Conservation (phyloP, 2,329 filamentous ascomycete genomes). For the Ceratocystis destructans region DNA sequence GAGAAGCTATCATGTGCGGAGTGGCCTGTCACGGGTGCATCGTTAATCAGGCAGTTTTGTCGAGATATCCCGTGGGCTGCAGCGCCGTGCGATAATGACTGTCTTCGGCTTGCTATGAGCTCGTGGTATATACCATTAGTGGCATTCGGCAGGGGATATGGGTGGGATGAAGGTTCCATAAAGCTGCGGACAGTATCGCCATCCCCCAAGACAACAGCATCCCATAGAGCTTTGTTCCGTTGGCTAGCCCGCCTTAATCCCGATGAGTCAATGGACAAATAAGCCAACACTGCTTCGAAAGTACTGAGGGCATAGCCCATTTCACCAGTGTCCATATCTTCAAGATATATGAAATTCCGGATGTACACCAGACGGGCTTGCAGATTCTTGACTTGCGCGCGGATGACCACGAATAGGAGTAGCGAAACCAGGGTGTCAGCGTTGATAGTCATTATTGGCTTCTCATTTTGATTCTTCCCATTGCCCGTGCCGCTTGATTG, state of each 20-base stretch:
- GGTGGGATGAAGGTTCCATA: constrained; percentile 46
- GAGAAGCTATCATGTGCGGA: constrained; percentile 31
- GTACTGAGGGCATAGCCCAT: constrained; percentile 93
- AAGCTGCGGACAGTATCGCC: constrained; percentile 61
- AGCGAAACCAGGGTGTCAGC: constrained; percentile 89
- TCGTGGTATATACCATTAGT: constrained; percentile 13
- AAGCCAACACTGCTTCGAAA: constrained; percentile 83
- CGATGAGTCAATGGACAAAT: constrained; percentile 69
- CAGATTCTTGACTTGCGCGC: constrained; percentile 73
- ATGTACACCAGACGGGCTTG: constrained; percentile 88
- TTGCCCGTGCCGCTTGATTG: constrained; percentile 28
- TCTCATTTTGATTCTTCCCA: constrained; percentile 28
- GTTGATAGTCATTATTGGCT: constrained; percentile 49
- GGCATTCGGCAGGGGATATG: not conserved
- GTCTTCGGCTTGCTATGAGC: constrained; percentile 10
- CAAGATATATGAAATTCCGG: constrained; percentile 93
- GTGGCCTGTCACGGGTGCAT: constrained; percentile 28
- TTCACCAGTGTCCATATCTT: constrained; percentile 92
- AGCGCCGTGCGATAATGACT: constrained; percentile 2
- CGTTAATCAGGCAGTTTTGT: constrained; percentile 27
- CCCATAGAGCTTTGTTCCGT: constrained; percentile 77
- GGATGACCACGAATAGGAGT: constrained; percentile 80
- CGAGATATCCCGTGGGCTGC: constrained; percentile 26
- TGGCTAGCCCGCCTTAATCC: constrained; percentile 72
- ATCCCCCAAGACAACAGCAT: constrained; percentile 66